Percentiles rank a stretch among this genome's conserved stretches.
Evolutionary conservation across 345 rosid genomes (phyloP).

Genomic region (Excoecaria cochinchinensis): DNA sequence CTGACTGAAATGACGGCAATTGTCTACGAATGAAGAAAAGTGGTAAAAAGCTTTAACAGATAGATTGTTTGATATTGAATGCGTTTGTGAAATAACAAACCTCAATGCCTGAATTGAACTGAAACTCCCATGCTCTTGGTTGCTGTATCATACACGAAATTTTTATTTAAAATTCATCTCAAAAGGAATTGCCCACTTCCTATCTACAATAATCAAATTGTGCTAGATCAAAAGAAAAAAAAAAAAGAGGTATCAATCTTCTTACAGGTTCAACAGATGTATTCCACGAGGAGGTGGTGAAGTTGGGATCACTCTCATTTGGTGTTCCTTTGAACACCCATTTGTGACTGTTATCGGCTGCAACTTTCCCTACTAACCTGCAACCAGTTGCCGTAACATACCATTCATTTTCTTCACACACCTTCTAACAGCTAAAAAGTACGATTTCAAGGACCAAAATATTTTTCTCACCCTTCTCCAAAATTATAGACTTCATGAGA

Average conservation of each 20-base stretch:
- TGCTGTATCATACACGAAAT: conserved; percentile 35
- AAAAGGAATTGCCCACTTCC: not conserved
- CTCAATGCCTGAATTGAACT: conserved; percentile 73
- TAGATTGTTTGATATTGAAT: not conserved
- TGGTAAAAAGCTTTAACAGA: not conserved
- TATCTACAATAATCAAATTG: not conserved
- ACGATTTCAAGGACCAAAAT: not conserved
- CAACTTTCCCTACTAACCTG: conserved; percentile 74
- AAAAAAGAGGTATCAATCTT: not conserved
- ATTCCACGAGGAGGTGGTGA: conserved; percentile 55
- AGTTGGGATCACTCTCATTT: conserved; percentile 44
- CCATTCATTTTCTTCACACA: not conserved
- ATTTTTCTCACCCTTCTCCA: conserved; percentile 66
- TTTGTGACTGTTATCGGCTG: conserved; percentile 72
- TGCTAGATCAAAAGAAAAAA: not conserved
- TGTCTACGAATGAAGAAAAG: conserved; percentile 45
- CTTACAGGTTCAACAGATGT: conserved; percentile 62
- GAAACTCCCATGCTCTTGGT: conserved; percentile 71
- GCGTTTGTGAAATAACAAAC: conserved; percentile 26
- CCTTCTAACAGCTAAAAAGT: not conserved
- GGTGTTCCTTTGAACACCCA: conserved; percentile 56
- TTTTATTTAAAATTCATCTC: conserved; percentile 1
- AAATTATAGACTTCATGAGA: conserved; percentile 72
- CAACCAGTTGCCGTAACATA: conserved; percentile 4
- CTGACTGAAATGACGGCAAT: conserved; percentile 67